Base-by-base conservation (phyloP, 176 grass and related monocot species). In the Bonia amplexicaulis region DNA sequence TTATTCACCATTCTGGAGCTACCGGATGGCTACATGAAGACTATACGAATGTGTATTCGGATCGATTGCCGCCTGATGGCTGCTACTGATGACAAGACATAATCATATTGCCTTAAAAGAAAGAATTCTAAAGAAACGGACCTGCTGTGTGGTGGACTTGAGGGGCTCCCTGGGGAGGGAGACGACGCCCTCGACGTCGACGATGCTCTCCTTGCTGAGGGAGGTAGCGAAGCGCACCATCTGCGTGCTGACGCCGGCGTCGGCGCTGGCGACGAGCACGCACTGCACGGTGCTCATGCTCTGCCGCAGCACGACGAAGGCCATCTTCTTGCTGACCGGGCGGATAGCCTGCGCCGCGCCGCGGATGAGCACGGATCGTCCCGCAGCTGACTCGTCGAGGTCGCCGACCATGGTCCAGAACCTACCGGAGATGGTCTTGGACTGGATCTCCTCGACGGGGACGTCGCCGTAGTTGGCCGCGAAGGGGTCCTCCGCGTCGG, bases 271-370 rank as follows among this genome's bases (percentile, higher is more conserved):
- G 9, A 91, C 87, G 22, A 98, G 89, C 25, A 98, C 89, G 77
- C 96, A 95, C 88, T 95, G 96, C 8, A 98, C 89, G 2, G 93
- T 98, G 91, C 85, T 92, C 91, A 90, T 92, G 83, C 70, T 71
- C 64, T 93, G 85, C 57, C 96, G 87, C 33, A 98, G 53, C 33
- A 98, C 96, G 7, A 95, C 47, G 85, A 98, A 98, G 3, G 91
- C 96, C 96, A 95, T 98, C 87, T 98, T 98, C 91, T 93, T 98
- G 88, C 93, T 89, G 39, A 95, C 93, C 0, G 91, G 93, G 25
- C 93, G 85, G 74, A 95, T 87, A 0, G 73, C 75, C 45, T 95
- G 93, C 60, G 90, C 88, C 5, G 48, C 70, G 6, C 93, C 96
- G 7, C 96, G 89, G 77, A 95, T 85, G n/a, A 98, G 85, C 27